Evolutionary conservation across 345 rosid species (phyloP), one percentile per base, ranked within the genome.

Genomic region (Eucalyptus microcorys): DNA sequence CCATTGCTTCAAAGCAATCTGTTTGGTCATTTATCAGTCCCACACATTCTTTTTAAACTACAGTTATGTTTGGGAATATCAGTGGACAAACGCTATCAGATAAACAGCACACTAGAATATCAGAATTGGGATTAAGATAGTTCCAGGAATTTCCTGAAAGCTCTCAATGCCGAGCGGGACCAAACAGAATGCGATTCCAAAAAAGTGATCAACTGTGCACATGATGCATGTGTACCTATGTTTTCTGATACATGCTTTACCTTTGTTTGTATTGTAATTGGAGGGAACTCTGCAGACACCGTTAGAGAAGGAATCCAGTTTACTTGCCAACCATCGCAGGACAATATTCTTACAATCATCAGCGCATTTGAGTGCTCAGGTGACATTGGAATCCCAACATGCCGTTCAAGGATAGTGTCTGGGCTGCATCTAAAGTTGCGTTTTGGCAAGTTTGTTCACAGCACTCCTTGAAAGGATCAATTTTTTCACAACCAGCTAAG

Each of bases 371-470:
- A 91, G 57, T 90, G 90, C 68, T 87, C 92, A 85, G 91, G 92
- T 85, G 89, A 86, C 64, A 87, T 87, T n/a, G n/a, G 87, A 52
- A 52, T 52, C 49, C 88, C 88, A 88, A 90, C 59, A 90, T 79
- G 88, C 91, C 90, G 50, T 87, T 91, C 88, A 83, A 76, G 89
- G 55, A 52, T 52, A 19, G 10, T 91, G 87, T 88, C 49, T 88
- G 89, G 3, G 96, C 91, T 49, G 94, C 92, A 89, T 93, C 96
- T 16, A 89, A 76, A 86, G 93, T 91, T 17, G 96, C 91, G 89
- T 92, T 93, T 87, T 93, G 94, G 89, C 95, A 93, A 53, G 91
- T 90, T 90, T 94, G 93, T 15, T 89, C 91, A 49, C 96, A 94
- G 86, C 96, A 94, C 89, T 94, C 93, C 87, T 89, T 93, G 68